Base-by-base conservation (phyloP, 352 stramenopile species). In the Globisporangium solare region DNA sequence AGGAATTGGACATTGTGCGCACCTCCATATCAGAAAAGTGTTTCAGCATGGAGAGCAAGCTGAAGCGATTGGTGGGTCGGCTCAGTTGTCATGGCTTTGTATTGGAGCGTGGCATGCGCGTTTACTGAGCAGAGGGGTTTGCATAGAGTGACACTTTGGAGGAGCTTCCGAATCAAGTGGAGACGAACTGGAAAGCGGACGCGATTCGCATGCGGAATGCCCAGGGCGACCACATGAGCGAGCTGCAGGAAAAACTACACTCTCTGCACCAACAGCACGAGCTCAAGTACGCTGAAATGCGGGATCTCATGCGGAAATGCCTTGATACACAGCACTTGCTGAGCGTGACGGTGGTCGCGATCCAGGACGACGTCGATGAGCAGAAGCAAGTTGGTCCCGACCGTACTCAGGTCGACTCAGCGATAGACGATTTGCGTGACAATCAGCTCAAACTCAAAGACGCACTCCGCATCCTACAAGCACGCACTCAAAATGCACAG, bases 251-350 rank as follows among this genome's bases (percentile, higher is more conserved):
- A 21, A 62, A 63, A 27, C 12, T 63, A 0, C 47, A 54, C 2
- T 21, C 18, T 2, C 17, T 20, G 2, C 3, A 27, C 2, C 17
- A 55, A 14, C 17, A 57, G 47, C 32, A 54, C 32, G 51, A 64
- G 12, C 47, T 60, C 42, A 53, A 61, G 39, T 63, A 51, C 6
- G 56, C 64, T 21, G 71, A 86, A 13, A 45, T 79, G 17, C 80
- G 79, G 27, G 60, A 51, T 1, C 61, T 83, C 20, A 27, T 87
- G 20, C 68, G 72, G 12, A 89, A 84, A 42, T 83, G 68, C 39
- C 61, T 84, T 1, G 76, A 89, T 22, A 78, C 73, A 21, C 76
- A 89, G 45, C 76, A 89, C 32, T 55, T 87, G 42, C 51, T 89
- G 21, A 86, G 79, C 54, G 60, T 65, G 17, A 86, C 72, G 0